Conservation (phyloP, 1,284 basidiomycete species). For the Cryptococcus sp. region DNA sequence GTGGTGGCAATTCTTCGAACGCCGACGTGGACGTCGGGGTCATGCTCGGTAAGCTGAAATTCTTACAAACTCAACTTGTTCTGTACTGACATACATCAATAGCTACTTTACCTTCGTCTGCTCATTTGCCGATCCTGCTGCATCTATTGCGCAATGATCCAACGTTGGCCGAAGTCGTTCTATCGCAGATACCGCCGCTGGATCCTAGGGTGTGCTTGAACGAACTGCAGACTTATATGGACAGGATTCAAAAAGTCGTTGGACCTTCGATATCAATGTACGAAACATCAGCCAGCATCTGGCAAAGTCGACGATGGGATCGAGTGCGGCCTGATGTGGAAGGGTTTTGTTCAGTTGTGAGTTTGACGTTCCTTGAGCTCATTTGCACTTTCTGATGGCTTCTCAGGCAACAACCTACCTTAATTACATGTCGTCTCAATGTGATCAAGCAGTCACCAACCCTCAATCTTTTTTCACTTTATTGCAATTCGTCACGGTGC, state of each 20-base stretch:
- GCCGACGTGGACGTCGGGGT: constrained; percentile 36
- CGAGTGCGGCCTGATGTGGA: constrained; percentile 31
- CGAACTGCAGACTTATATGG: constrained; percentile 31
- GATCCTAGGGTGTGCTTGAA: constrained; percentile 39
- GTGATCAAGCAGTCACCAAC: constrained; percentile 14
- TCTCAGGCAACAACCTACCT: constrained; percentile 42
- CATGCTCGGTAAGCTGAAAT: constrained; percentile 38
- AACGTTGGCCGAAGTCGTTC: constrained; percentile 26
- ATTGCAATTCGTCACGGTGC: constrained; percentile 32
- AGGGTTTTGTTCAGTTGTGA: constrained; percentile 35
- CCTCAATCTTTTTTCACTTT: constrained; percentile 38
- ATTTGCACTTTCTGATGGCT: constrained; percentile 8
- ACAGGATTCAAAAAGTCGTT: constrained; percentile 18
- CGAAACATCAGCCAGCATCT: not conserved
- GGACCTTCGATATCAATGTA: not conserved
- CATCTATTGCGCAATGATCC: constrained; percentile 41
- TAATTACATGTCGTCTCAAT: constrained; percentile 33
- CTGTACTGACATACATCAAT: not conserved
- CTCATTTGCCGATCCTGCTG: constrained; percentile 45
- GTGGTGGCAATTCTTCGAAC: too few relatives aligned
- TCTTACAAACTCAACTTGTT: not conserved
- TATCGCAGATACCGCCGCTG: constrained; percentile 39
- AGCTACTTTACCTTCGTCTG: constrained; percentile 43
- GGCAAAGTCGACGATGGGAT: constrained; percentile 31
- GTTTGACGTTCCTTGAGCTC: constrained; percentile 7